Conservation (phyloP, 495 filamentous ascomycete species). For the Delitschia confertaspora region DNA sequence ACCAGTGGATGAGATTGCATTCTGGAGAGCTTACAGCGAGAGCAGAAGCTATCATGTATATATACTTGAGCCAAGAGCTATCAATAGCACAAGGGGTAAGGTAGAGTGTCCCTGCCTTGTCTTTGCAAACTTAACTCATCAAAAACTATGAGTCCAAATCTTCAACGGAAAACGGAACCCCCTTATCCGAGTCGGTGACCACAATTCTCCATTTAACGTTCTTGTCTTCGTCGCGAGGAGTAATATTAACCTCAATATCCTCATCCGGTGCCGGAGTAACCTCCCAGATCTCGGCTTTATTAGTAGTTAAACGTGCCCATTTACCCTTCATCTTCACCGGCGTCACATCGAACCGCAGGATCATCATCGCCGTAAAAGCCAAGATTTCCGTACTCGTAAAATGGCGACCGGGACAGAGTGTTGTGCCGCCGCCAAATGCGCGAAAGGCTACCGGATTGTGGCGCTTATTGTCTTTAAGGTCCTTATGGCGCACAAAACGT, state of each 20-base stretch:
- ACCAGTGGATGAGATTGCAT: no score
- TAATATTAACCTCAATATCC: conserved; percentile 1
- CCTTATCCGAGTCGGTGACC: conserved; percentile 7
- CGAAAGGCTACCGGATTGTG: background rate
- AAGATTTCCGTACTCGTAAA: conserved; percentile 5
- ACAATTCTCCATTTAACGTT: conserved; percentile 1
- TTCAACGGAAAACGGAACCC: conserved; percentile 5
- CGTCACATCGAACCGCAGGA: background rate
- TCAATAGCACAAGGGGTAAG: no score
- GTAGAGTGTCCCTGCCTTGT: no score
- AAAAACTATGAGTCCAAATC: background rate
- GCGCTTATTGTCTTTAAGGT: background rate
- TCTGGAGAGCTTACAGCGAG: no score
- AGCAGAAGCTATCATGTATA: no score
- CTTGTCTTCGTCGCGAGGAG: background rate
- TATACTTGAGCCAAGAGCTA: no score
- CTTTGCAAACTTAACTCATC: background rate
- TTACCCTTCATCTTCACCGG: background rate
- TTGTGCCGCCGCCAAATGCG: conserved; percentile 3
- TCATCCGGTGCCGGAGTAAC: background rate
- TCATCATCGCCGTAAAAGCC: conserved; percentile 1
- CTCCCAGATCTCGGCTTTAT: background rate
- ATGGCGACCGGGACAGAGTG: conserved; percentile 2
- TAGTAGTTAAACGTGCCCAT: background rate
- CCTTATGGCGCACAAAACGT: background rate